These are phyloP conservation scores for Kodamaea sagamina DNA, from an alignment of 805 yeast genomes.

Conservation along the genomic window DNA sequence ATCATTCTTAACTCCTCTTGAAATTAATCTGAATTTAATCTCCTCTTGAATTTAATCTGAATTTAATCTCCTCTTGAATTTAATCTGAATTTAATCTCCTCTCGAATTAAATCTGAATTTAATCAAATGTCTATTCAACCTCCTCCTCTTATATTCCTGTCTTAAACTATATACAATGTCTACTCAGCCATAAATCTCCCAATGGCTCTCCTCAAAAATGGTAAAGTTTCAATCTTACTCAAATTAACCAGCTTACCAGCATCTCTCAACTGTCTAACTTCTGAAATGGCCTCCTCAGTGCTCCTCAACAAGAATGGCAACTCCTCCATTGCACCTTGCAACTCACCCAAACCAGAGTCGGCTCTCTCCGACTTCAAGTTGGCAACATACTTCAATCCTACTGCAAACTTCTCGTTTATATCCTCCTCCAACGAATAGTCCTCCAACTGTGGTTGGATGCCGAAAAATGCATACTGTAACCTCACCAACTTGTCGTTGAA, in stretches of 20 bases:
- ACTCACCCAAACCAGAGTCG: slow-evolving; percentile 27
- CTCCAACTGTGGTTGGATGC: slow-evolving; percentile 70
- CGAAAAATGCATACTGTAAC: slow-evolving; percentile 78
- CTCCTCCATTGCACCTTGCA: slow-evolving; percentile 42
- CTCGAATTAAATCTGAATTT: no score
- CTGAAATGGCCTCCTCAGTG: slow-evolving; percentile 44
- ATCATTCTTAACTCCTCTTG: no score
- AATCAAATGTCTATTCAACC: no score
- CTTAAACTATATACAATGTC: slow-evolving; percentile 26
- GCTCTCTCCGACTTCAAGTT: slow-evolving; percentile 56
- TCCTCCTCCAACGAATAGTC: slow-evolving; percentile 59
- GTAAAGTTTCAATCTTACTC: slow-evolving; percentile 43
- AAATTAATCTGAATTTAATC: no score
- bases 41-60: no score
- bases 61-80: no score
- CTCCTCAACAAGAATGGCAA: slow-evolving; percentile 41
- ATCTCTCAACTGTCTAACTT: slow-evolving; percentile 51
- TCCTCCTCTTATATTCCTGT: slow-evolving; percentile 29
- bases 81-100: no score
- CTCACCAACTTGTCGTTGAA: slow-evolving; percentile 72
- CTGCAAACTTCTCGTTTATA: slow-evolving; percentile 47
- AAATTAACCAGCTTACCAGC: slow-evolving; percentile 28
- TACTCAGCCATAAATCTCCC: slow-evolving; percentile 6
- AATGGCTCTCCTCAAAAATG: slow-evolving; percentile 38
- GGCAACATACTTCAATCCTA: slow-evolving; percentile 72